phyloP scores from a whole-genome alignment of 139 green algal species.

The Tetraselmis striata region DNA sequence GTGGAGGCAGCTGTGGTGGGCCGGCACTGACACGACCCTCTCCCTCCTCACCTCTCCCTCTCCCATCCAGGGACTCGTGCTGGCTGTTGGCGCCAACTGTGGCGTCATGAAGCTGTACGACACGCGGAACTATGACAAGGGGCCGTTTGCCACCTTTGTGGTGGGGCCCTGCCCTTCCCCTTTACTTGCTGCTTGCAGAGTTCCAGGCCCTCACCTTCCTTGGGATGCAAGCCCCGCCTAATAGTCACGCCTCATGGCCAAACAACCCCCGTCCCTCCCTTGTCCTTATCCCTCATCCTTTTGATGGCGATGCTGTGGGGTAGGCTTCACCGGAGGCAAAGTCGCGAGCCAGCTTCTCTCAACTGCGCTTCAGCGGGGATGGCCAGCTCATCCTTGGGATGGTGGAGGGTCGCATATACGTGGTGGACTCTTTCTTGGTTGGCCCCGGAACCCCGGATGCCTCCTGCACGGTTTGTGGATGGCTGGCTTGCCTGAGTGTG shows the following conservation, averaged over 20 bases:
- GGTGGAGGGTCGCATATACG: slow-evolving; percentile 57
- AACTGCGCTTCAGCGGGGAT: slow-evolving; percentile 71
- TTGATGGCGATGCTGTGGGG: background rate
- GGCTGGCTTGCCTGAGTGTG: background rate
- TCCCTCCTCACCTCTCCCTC: too few species aligned
- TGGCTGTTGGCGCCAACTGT: slow-evolving; percentile 66
- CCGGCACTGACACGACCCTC: too few species aligned
- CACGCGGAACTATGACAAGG: slow-evolving; percentile 59
- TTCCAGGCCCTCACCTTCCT: too few species aligned
- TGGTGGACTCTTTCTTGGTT: slow-evolving; percentile 72
- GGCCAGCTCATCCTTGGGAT: slow-evolving; percentile 67
- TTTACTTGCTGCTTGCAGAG: too few species aligned
- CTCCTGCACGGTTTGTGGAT: background rate
- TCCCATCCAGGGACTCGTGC: slow-evolving; percentile 87
- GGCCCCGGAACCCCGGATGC: background rate
- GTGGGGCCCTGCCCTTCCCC: slow-evolving; percentile 34
- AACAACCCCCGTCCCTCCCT: too few species aligned
- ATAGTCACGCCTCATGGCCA: too few species aligned
- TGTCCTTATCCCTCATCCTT: too few species aligned
- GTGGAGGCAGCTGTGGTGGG: too few species aligned
- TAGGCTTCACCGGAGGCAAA: slow-evolving; percentile 54
- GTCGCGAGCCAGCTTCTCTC: slow-evolving; percentile 40
- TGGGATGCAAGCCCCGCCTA: too few species aligned
- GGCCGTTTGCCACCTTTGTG: slow-evolving; percentile 79
- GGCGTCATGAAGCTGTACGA: slow-evolving; percentile 86